A percentile compares a stretch with the other conserved stretches of the same genome.
Conservation (phyloP, 2,329 filamentous ascomycete species). For the Diplodia sapinea region DNA sequence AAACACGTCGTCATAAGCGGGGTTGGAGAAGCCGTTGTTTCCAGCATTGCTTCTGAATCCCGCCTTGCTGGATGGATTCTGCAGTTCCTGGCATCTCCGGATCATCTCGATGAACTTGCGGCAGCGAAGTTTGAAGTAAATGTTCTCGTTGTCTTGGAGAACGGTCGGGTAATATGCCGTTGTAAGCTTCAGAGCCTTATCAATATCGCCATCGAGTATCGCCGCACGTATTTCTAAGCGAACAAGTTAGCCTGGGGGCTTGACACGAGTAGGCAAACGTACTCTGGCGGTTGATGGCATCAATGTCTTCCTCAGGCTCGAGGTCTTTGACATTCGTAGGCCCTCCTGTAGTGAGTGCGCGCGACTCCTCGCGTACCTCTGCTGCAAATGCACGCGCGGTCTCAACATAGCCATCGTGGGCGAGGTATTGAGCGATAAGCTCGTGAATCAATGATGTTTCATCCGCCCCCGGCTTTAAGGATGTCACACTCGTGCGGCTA, state of each 20-base stretch:
- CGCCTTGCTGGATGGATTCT: constrained; percentile 43
- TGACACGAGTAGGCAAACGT: constrained; percentile 43
- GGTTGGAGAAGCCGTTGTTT: constrained; percentile 42
- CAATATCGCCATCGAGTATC: constrained; percentile 90
- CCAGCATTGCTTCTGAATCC: constrained; percentile 37
- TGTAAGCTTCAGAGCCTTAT: constrained; percentile 83
- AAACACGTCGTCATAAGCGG: constrained; percentile 54
- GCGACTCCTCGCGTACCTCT: constrained; percentile 77
- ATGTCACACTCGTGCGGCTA: constrained; percentile 61
- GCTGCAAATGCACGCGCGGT: constrained; percentile 86
- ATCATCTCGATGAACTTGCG: constrained; percentile 93
- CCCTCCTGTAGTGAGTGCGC: constrained; percentile 67
- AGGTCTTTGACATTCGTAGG: constrained; percentile 59
- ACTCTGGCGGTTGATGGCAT: constrained; percentile 88
- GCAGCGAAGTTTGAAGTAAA: constrained; percentile 86
- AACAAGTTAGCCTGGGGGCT: constrained; percentile 18
- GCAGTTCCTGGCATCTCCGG: constrained; percentile 50
- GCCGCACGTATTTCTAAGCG: constrained; percentile 77
- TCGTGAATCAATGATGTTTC: constrained; percentile 83
- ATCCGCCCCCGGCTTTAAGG: constrained; percentile 66
- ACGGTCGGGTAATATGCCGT: constrained; percentile 80
- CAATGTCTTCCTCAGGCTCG: constrained; percentile 78
- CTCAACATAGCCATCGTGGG: constrained; percentile 94
- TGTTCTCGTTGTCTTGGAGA: constrained; percentile 77
- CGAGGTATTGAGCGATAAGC: constrained; percentile 84